These are phyloP conservation scores for Rubia tinctorum DNA, from an alignment of 305 asterid species.

Conservation along the genomic window DNA sequence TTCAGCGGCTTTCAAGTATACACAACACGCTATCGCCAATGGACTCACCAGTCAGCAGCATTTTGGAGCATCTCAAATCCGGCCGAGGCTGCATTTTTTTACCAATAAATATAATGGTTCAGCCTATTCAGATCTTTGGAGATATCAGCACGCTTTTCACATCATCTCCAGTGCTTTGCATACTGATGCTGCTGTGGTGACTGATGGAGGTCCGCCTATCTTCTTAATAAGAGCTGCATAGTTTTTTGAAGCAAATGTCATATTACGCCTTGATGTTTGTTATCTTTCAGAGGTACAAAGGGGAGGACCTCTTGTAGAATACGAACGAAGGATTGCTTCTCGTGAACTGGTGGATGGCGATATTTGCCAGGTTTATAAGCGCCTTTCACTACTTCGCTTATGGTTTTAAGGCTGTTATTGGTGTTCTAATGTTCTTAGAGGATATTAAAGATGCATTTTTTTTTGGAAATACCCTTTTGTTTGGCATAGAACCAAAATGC, in stretches of 20 bases:
- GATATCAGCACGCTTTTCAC: conserved; percentile 30
- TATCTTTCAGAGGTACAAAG: conserved; percentile 26
- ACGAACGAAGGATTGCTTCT: conserved; percentile 66
- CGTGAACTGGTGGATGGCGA: conserved; percentile 89
- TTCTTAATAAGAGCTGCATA: conserved; percentile 2
- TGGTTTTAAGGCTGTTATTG: conserved; percentile 4
- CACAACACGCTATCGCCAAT: conserved; percentile 25
- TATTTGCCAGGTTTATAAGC: conserved; percentile 58
- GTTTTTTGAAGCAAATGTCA: neutral
- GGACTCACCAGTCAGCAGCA: conserved; percentile 27
- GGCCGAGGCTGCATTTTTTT: conserved; percentile 27
- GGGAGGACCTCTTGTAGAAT: conserved; percentile 80
- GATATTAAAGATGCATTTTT: neutral
- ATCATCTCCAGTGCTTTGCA: conserved; percentile 41
- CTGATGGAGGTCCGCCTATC: conserved; percentile 45
- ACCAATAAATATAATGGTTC: conserved; percentile 22
- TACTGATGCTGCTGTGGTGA: conserved; percentile 44
- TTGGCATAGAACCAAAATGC: neutral
- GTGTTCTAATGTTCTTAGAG: neutral
- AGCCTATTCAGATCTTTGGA: conserved; percentile 34
- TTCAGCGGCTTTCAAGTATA: conserved; percentile 34
- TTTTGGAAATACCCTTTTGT: neutral
- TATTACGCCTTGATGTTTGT: neutral
- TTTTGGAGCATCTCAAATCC: conserved; percentile 22
- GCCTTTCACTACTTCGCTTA: neutral